Evolutionary conservation across 1,284 basidiomycete species (phyloP), one percentile per base, ranked within the genome.

Genomic region (Xanthoconium separans): DNA sequence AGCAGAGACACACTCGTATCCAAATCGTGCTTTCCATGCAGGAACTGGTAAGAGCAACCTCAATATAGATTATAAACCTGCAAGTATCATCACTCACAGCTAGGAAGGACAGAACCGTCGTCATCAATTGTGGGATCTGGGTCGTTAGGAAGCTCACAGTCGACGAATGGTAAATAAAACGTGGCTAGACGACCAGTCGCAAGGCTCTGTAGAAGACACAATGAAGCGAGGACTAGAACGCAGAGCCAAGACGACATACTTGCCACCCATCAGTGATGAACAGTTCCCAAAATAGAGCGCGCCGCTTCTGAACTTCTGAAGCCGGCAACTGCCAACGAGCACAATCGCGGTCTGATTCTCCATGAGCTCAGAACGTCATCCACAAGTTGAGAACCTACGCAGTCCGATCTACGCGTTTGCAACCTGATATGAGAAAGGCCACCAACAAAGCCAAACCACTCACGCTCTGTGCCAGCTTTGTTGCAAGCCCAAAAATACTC

Each of bases 251-350:
- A 18, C 2, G 18, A 53, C 75, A 27, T 57, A 83, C 84, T 74
- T 84, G 84, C 84, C 83, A 86, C 54, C 79, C 80, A 64, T 87
- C 84, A 0, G 83, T 84, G 57, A 85, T 81, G 60, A 83, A 86
- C 31, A 88, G 59, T 60, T 88, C 86, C 86, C 86, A 88, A 61
- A 87, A 88, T 22, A 88, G 65, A 2, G 80, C 80, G n/a, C 85
- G 76, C 6, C 85, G 78, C 63, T 85, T 84, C 69, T 88, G 83
- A 4, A 85, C 82, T 63, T 87, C 85, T 7, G 75, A 71, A 8
- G 77, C 75, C 5, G 76, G 61, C 34, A 85, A 68, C 39, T 82
- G 79, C 84, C 85, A 88, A 40, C 85, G 74, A 8, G 84, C 83
- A 61, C 82, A 83, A 65, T 88, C 85, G 4, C 85, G 83, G 63